Evolutionary conservation across 2,329 filamentous ascomycete species (phyloP), one percentile per base, ranked within the genome.

Genomic region (Delphinella strobiligena): DNA sequence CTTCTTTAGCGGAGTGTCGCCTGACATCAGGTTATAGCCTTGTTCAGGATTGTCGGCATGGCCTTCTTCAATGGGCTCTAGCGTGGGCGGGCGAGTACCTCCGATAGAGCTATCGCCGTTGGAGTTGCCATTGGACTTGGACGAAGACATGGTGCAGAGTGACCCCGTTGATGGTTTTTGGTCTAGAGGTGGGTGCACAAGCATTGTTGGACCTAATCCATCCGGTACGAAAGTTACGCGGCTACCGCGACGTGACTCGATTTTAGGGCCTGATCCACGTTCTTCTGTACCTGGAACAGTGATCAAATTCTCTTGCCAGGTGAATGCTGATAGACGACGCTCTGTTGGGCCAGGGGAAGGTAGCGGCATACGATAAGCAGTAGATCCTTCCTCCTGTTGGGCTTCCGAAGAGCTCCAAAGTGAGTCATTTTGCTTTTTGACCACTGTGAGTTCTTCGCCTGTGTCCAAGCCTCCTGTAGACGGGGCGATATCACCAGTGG

Each of bases 1-100:
- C 24, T 45, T 40, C 7, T 44, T 40, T 4, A 47, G 16, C 4
- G 49, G 45, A 12, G 35, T 46, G 32, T 47, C 40, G 36, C 38
- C 27, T 19, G 41, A 43, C 1, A 15, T 17, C 2, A 38, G n/a
- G 14, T 37, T 22, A 1, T n/a, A 9, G 12, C 35, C 22, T 19
- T 40, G 34, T 15, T 19, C 29, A 7, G 7, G 22, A 31, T n/a
- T 22, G n/a, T 10, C 31, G 3, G 15, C 7, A n/a, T 34, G 36
- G 10, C 22, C 17, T n/a, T 40, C 41, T n/a, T 40, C 19, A 10
- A 40, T 43, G 2, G 37, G 32, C 12, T 31, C 30, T 11, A 40
- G 33, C 15, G 34, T 43, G 29, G 32, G 36, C 8, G 41, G 22
- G 14, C 19, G 18, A 8, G 11, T 19, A 4, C 16, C 19, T 18